Conservation (phyloP, 2,329 filamentous ascomycete species). For the Bipolaris cookei region DNA sequence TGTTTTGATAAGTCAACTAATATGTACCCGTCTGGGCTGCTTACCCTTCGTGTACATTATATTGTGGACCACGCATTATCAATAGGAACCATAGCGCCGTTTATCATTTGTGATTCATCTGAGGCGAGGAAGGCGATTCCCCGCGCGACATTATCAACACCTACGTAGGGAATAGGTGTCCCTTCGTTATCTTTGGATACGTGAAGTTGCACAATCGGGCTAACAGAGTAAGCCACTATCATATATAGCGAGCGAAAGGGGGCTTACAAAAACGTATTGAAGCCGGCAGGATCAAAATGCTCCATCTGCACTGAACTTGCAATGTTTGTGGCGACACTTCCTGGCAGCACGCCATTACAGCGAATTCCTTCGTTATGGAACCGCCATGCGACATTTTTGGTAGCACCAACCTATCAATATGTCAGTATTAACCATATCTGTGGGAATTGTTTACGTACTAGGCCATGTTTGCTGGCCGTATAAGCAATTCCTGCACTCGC, state of each 20-base stretch:
- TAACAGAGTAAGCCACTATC: slow-evolving; percentile 13
- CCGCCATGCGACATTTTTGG: slow-evolving; percentile 57
- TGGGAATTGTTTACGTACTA: slow-evolving; percentile 39
- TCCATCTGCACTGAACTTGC: slow-evolving; percentile 33
- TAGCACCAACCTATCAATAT: slow-evolving; percentile 49
- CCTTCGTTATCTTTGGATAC: slow-evolving; percentile 33
- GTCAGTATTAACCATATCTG: not conserved
- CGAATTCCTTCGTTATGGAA: slow-evolving; percentile 55
- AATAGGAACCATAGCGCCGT: slow-evolving; percentile 35
- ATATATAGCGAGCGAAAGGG: not conserved
- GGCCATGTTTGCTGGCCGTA: slow-evolving; percentile 54
- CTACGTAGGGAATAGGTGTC: slow-evolving; percentile 28
- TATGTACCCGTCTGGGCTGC: not conserved
- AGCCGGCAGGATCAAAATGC: slow-evolving; percentile 28
- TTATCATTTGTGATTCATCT: slow-evolving; percentile 36
- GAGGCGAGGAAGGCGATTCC: slow-evolving; percentile 36
- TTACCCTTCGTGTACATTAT: slow-evolving; percentile 5
- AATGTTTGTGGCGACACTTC: slow-evolving; percentile 39
- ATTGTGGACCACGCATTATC: slow-evolving; percentile 41
- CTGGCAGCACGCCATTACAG: slow-evolving; percentile 56
- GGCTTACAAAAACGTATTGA: slow-evolving; percentile 31
- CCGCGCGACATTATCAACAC: slow-evolving; percentile 31
- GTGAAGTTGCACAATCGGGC: slow-evolving; percentile 32
- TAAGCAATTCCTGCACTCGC: slow-evolving; percentile 54
- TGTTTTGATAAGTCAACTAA: not conserved